Conservation (phyloP, 257 asterid species). For the Asclepias syriaca region DNA sequence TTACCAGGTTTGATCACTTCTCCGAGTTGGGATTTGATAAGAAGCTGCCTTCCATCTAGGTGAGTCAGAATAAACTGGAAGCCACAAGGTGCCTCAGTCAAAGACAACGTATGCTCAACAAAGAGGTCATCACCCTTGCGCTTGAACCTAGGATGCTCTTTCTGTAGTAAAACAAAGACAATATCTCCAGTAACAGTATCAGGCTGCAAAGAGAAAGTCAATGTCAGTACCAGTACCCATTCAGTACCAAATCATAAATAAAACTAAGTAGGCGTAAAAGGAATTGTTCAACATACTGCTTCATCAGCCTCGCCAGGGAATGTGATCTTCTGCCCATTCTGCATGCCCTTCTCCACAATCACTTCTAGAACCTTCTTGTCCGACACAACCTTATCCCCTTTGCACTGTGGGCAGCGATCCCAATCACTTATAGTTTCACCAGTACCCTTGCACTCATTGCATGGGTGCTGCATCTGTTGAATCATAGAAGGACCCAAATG, state of each 20-base stretch:
- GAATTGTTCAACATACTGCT: constrained; percentile 41
- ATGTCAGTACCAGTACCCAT: neutral
- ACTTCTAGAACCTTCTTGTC: constrained; percentile 94
- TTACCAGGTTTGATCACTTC: constrained; percentile 87
- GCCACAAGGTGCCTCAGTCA: constrained; percentile 93
- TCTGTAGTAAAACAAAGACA: constrained; percentile 78
- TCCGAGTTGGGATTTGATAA: constrained; percentile 79
- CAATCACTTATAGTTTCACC: constrained; percentile 79
- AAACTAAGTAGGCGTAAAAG: neutral
- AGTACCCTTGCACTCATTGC: constrained; percentile 89
- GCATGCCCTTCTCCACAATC: constrained; percentile 90
- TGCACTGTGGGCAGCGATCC: constrained; percentile 79
- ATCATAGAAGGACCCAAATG: constrained; percentile 94
- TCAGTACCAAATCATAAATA: neutral
- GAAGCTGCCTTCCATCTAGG: constrained; percentile 80
- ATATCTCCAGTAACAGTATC: constrained; percentile 89
- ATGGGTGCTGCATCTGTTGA: constrained; percentile 94
- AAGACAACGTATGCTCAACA: constrained; percentile 62
- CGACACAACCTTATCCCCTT: constrained; percentile 79
- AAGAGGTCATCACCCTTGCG: constrained; percentile 90
- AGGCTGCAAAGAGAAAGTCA: constrained; percentile 51
- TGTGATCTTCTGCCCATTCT: constrained; percentile 80
- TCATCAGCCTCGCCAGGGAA: constrained; percentile 98
- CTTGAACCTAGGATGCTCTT: constrained; percentile 88
- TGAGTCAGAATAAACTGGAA: constrained; percentile 83